Evolutionary conservation across 768 basidiomycete genomes (phyloP).

Genomic region (Phanerodontia chrysosporium): DNA sequence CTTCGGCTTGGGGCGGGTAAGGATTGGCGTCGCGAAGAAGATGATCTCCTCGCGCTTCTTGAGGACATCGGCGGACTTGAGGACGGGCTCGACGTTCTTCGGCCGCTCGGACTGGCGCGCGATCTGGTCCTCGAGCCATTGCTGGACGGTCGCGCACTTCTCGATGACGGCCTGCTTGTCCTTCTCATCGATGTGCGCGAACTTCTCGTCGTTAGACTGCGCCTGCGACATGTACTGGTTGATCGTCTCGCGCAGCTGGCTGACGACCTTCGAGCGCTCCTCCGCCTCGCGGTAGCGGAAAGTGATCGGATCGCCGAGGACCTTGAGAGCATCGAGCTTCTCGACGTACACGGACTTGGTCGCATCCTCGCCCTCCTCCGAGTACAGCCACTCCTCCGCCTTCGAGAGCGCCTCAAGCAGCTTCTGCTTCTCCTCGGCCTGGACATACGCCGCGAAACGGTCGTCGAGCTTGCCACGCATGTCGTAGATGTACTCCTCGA

Average conservation of each 20-base stretch:
- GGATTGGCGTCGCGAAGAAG: conserved; percentile 85
- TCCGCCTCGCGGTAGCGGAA: conserved; percentile 82
- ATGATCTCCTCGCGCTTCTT: conserved; percentile 93
- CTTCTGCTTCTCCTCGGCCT: conserved; percentile 70
- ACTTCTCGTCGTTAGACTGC: conserved; percentile 80
- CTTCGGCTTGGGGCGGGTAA: conserved; percentile 92
- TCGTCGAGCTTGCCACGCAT: conserved; percentile 90
- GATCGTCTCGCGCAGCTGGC: conserved; percentile 80
- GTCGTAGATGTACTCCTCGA: conserved; percentile 99
- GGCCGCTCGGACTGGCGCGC: conserved; percentile 81
- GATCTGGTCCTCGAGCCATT: conserved; percentile 95
- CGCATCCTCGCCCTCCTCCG: conserved; percentile 93
- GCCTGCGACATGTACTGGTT: conserved; percentile 84
- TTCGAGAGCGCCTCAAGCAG: conserved; percentile 67
- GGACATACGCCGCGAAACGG: conserved; percentile 73
- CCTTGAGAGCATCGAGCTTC: conserved; percentile 80
- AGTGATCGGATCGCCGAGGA: conserved; percentile 81
- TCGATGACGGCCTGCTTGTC: conserved; percentile 86
- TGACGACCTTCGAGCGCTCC: conserved; percentile 67
- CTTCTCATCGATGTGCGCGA: conserved; percentile 84
- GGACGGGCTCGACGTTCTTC: conserved; percentile 84
- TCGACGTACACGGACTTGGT: conserved; percentile 91
- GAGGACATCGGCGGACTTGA: conserved; percentile 76
- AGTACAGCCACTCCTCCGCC: conserved; percentile 96
- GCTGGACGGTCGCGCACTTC: conserved; percentile 82